These are phyloP conservation scores for Cordyceps cateniannulata DNA, from an alignment of 2,329 filamentous ascomycete genomes.

Conservation along the genomic window DNA sequence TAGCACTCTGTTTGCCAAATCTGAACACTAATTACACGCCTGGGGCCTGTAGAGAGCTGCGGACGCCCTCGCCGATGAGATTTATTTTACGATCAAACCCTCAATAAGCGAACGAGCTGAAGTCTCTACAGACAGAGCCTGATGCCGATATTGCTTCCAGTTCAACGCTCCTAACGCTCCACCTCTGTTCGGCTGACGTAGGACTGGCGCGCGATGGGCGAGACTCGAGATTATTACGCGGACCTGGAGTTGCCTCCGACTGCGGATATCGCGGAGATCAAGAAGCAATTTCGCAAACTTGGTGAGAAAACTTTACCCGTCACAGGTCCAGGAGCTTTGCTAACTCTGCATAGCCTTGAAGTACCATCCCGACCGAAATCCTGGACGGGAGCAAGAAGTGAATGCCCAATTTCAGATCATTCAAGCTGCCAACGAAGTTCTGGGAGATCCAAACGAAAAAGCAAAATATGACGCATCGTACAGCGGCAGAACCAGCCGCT, in stretches of 20 bases:
- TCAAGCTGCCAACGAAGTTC: constrained; percentile 75
- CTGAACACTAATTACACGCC: not conserved
- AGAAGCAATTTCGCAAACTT: constrained; percentile 79
- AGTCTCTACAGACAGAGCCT: not conserved
- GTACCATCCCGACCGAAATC: constrained; percentile 86
- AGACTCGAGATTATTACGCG: constrained; percentile 71
- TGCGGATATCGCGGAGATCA: constrained; percentile 69
- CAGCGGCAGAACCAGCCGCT: constrained; percentile 29
- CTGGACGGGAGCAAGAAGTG: constrained; percentile 71
- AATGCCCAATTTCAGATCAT: constrained; percentile 81
- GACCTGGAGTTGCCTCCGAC: constrained; percentile 67
- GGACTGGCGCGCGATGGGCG: constrained; percentile 23
- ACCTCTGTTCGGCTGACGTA: not conserved
- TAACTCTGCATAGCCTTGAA: constrained; percentile 56
- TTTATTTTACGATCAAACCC: not conserved
- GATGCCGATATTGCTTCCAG: not conserved
- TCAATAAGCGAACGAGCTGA: not conserved
- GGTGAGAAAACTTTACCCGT: constrained; percentile 40
- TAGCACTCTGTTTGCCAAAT: not conserved
- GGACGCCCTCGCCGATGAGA: not conserved
- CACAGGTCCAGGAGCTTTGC: constrained; percentile 6
- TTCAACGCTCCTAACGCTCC: not conserved
- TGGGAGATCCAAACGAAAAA: constrained; percentile 44
- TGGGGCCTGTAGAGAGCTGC: not conserved
- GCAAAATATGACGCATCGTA: constrained; percentile 47